Evolutionary conservation across 1,139 yeast genomes (phyloP).

Genomic region (Hyphopichia burtonii): DNA sequence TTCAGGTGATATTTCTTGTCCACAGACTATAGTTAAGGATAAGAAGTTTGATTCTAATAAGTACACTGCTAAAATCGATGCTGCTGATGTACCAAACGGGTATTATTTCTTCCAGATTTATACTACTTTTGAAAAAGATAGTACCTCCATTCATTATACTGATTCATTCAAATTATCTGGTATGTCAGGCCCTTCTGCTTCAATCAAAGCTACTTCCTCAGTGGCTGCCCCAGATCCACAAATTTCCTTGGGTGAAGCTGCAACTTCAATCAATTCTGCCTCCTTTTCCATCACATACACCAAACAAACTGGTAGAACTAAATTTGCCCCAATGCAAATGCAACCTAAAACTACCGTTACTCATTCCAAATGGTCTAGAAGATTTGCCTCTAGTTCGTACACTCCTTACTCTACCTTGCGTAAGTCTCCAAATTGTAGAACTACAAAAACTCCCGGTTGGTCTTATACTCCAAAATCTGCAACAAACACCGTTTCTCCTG

Average conservation of each 20-base stretch:
- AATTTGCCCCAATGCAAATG: constrained; percentile 88
- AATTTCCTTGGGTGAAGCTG: constrained; percentile 23
- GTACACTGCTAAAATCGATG: constrained; percentile 42
- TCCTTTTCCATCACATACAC: constrained; percentile 60
- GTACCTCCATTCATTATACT: constrained; percentile 68
- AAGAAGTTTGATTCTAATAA: constrained; percentile 22
- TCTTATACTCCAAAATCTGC: constrained; percentile 64
- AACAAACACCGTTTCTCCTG: constrained; percentile 66
- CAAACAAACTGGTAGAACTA: constrained; percentile 67
- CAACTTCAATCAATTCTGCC: constrained; percentile 27
- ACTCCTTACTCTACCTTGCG: constrained; percentile 48
- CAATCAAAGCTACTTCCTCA: constrained; percentile 21
- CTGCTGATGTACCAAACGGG: constrained; percentile 57
- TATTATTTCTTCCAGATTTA: constrained; percentile 68
- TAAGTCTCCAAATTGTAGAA: constrained; percentile 44
- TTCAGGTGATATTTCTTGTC: constrained; percentile 45
- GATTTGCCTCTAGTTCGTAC: constrained; percentile 66
- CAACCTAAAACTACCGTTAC: constrained; percentile 78
- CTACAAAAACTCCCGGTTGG: constrained; percentile 86
- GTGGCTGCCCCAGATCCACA: constrained; percentile 30
- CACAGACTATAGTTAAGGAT: constrained; percentile 26
- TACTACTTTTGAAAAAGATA: constrained; percentile 33
- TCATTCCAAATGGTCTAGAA: constrained; percentile 59
- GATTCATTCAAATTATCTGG: constrained; percentile 63
- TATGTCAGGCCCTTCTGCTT: constrained; percentile 59